Base-by-base conservation (phyloP, 2,329 filamentous ascomycete genomes). In the Xylaria sp. region DNA sequence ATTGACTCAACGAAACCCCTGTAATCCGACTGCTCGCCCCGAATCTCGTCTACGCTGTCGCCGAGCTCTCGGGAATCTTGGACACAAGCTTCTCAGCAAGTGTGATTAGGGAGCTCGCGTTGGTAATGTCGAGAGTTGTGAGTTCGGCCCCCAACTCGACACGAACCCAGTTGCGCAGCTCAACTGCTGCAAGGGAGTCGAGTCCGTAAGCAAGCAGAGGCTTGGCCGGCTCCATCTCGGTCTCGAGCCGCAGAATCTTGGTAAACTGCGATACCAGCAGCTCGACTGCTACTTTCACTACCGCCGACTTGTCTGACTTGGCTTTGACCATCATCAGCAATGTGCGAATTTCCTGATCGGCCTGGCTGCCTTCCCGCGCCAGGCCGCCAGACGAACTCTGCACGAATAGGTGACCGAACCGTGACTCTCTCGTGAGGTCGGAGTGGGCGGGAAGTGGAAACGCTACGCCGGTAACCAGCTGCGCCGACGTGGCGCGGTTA, bases 171-270 rank as follows among this genome's bases (percentile, higher is more conserved):
- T 71, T 71, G 1, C 72, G 64, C 23, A 75, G 46, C 60, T 74
- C 73, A 4, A 75, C 71, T 0, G 72, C 72, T 1, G 68, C 62
- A 33, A 74, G 54, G 0, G 69, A 74, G 29, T 75, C 73, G 1
- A 74, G 41, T 0, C 73, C 72, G 29, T 74, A 75, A 0, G 64
- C 62, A 2, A 63, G 56, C 7, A 73, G 59, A 0, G 71, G 67
- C 33, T 71, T 70, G 2, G 57, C 64, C 0, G 66, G 64, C 33
- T 71, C 68, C 43, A 75, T 67, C 1, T 67, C 60, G 21, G 68
- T 66, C 1, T 63, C 59, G 4, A 74, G 61, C 0, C 69, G 64
- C 15, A 75, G 61, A 3, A 63, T 62, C 48, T 68, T 48, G 15
- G 25, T 29, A 10, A 17, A 47, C 11, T 31, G 21, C 13, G 23